Conservation (phyloP, 2,329 filamentous ascomycete species). For the Chaetomiaceae sp. region DNA sequence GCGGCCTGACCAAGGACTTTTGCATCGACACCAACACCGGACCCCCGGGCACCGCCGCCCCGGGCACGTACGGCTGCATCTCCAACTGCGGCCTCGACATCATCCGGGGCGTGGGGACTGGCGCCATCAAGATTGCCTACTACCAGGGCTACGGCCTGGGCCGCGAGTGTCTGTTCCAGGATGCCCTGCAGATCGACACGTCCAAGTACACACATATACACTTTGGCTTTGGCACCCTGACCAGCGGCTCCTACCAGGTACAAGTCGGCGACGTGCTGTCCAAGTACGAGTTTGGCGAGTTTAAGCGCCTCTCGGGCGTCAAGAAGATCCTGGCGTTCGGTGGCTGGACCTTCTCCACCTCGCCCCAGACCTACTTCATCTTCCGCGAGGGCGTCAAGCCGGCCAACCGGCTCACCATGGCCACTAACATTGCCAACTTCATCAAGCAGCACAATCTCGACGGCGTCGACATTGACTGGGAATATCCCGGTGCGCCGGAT, state of each 20-base stretch:
- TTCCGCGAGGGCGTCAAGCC: slow-evolving; percentile 11
- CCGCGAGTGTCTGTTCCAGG: slow-evolving; percentile 13
- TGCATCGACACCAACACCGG: slow-evolving; percentile 34
- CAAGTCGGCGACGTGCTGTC: neutral
- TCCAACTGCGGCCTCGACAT: slow-evolving; percentile 40
- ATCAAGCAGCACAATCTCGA: slow-evolving; percentile 38
- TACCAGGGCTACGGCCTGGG: slow-evolving; percentile 18
- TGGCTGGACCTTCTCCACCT: slow-evolving; percentile 20
- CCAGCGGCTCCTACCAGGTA: neutral
- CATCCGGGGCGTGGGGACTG: slow-evolving; percentile 20
- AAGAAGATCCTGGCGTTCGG: slow-evolving; percentile 23
- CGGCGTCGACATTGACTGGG: slow-evolving; percentile 39
- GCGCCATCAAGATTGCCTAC: slow-evolving; percentile 17
- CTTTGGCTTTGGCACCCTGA: slow-evolving; percentile 29
- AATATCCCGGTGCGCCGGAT: slow-evolving; percentile 36
- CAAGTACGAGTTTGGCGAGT: slow-evolving; percentile 12
- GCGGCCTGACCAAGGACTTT: slow-evolving; percentile 35
- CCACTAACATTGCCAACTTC: slow-evolving; percentile 36
- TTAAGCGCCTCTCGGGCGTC: slow-evolving; percentile 8
- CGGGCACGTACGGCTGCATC: slow-evolving; percentile 31
- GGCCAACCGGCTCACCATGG: slow-evolving; percentile 26
- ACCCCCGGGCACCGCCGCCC: no score
- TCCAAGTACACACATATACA: slow-evolving; percentile 27
- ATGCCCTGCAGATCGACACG: slow-evolving; percentile 9
- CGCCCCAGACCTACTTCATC: slow-evolving; percentile 5